Evolutionary conservation across 257 asterid species (phyloP), one percentile per base, ranked within the genome.

Genomic region (Eustoma russellianum): DNA sequence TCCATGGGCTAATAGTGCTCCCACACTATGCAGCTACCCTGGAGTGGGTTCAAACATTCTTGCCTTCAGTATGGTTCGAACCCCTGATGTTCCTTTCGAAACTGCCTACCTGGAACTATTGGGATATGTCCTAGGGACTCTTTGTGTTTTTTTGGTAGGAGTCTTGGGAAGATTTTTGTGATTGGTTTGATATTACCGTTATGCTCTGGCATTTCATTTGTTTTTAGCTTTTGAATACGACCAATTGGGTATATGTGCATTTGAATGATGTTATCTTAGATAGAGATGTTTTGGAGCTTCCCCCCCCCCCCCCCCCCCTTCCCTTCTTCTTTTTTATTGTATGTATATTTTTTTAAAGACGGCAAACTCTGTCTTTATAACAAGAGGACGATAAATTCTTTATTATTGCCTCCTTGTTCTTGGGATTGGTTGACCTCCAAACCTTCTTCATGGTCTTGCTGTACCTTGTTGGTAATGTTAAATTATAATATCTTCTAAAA

Each of bases 281-380:
- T 41, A 57, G 46, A 38, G 69, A 66, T 64, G 46, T 66, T 57
- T 50, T 67, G 59, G 63, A 61, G 49, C 67, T 57, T 50, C n/a
- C n/a, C n/a, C n/a, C n/a, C n/a, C n/a, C n/a, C n/a, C n/a, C n/a
- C n/a, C n/a, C n/a, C n/a, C n/a, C n/a, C n/a, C n/a, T n/a, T n/a
- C n/a, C n/a, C n/a, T n/a, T n/a, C n/a, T n/a, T n/a, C n/a, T n/a
- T n/a, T n/a, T n/a, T n/a, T n/a, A n/a, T 67, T 62, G 58, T 13
- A 56, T 18, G 52, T 69, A 62, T 72, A 77, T 73, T 60, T 71
- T 64, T 35, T n/a, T n/a, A 30, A 11, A 72, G 91, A 77, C 94
- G 91, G 94, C 94, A 77, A 57, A 64, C 58, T 74, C 30, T 24
- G 30, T 24, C 12, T 38, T 38, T 11, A 10, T 38, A 38, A 38